A percentile compares a stretch with the other conserved stretches of the same genome.
These are phyloP conservation scores for Aspergillus pseudotamarii DNA, from an alignment of 2,329 filamentous ascomycete species.

Conservation along the genomic window DNA sequence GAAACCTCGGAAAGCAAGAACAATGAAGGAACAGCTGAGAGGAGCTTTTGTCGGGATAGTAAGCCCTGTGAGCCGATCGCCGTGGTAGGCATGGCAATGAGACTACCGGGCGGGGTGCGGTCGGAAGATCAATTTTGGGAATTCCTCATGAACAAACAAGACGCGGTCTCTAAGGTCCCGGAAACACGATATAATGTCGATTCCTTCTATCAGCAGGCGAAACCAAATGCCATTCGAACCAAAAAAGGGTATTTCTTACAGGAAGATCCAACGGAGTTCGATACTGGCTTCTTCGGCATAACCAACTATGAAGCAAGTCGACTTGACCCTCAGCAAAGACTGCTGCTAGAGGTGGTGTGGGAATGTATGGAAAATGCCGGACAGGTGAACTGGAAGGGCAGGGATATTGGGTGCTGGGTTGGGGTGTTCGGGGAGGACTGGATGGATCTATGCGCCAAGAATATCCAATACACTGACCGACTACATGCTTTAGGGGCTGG, in stretches of 20 bases:
- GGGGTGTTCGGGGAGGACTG: slow-evolving; percentile 23
- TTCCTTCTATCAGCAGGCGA: slow-evolving; percentile 14
- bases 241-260: slow-evolving; percentile 28
- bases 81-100: slow-evolving; percentile 21
- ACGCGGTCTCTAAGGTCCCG: slow-evolving; percentile 22
- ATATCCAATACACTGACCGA: slow-evolving; percentile 9
- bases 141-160: slow-evolving; percentile 14
- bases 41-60: no score
- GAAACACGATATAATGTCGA: slow-evolving; percentile 26
- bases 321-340: slow-evolving; percentile 34
- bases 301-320: slow-evolving; percentile 17
- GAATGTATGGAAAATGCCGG: slow-evolving; percentile 20
- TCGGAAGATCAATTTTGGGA: slow-evolving; percentile 18
- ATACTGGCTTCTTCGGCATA: slow-evolving; percentile 29
- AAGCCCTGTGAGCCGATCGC: slow-evolving; percentile 10
- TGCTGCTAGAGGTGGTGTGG: slow-evolving; percentile 30
- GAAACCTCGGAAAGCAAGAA: no score
- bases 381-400: slow-evolving; percentile 28
- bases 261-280: slow-evolving; percentile 26
- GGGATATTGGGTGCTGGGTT: slow-evolving; percentile 28
- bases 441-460: slow-evolving; percentile 15
- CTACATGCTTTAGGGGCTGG: slow-evolving; percentile 8
- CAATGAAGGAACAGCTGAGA: no score
- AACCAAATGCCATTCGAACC: neutral
- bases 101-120: slow-evolving; percentile 19